These are phyloP conservation scores for Sclerotinia trifoliorum DNA, from an alignment of 2,329 filamentous ascomycete species.

Conservation along the genomic window DNA sequence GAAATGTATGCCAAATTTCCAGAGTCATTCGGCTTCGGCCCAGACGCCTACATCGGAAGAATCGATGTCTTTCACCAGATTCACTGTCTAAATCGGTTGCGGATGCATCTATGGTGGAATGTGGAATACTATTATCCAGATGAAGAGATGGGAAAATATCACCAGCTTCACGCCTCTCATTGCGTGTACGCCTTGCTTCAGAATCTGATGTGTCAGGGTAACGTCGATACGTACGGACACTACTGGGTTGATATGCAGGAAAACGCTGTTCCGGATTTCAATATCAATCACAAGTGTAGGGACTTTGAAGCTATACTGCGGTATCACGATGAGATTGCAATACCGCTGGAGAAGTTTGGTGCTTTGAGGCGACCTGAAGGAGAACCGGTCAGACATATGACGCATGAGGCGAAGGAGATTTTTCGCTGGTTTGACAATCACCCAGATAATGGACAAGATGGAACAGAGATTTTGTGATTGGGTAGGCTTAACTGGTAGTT, in stretches of 20 bases:
- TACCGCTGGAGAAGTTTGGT: slow-evolving; percentile 3
- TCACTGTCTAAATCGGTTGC: background rate
- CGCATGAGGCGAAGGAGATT: background rate
- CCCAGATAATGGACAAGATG: background rate
- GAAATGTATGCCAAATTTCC: background rate
- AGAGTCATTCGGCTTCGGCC: background rate
- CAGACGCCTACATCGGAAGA: background rate
- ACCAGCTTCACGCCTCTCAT: background rate
- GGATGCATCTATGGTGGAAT: slow-evolving; percentile 1
- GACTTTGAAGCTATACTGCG: background rate
- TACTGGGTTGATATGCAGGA: slow-evolving; percentile 5
- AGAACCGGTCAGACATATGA: slow-evolving; percentile 4
- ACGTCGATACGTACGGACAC: slow-evolving; percentile 4
- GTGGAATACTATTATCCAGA: background rate
- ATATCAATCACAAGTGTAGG: background rate
- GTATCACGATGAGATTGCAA: background rate
- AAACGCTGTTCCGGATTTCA: background rate
- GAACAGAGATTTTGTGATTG: background rate
- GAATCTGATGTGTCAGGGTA: background rate
- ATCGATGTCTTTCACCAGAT: slow-evolving; percentile 4
- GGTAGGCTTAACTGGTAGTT: background rate
- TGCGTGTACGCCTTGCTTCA: background rate
- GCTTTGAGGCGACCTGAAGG: background rate
- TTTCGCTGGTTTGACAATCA: slow-evolving; percentile 5
- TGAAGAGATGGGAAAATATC: background rate